Evolutionary conservation across 148 eudicot species (phyloP).

Genomic region (Pharnaceum exiguum): DNA sequence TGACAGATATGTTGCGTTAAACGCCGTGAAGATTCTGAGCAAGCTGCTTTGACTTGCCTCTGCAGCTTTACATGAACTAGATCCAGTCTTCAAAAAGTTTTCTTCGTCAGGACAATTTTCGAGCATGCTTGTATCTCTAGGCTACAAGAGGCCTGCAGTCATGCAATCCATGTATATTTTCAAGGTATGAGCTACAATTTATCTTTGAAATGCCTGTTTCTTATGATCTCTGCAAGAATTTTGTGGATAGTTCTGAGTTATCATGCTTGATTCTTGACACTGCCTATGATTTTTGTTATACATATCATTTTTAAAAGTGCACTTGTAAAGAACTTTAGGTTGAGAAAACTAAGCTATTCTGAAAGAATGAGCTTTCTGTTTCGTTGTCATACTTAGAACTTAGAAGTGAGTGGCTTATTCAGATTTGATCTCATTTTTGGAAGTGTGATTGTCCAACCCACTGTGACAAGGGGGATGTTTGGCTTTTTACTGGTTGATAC

Average conservation of each 20-base stretch:
- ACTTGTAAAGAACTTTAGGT: too few relatives aligned
- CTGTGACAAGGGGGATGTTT: too few relatives aligned
- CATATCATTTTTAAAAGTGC: too few relatives aligned
- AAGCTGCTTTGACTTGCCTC: constrained; percentile 10
- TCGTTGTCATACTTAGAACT: too few relatives aligned
- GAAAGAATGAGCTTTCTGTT: too few relatives aligned
- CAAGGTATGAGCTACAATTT: constrained; percentile 50
- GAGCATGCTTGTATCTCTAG: constrained; percentile 51
- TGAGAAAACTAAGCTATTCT: too few relatives aligned
- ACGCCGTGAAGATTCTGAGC: background rate
- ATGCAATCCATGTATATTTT: constrained; percentile 98
- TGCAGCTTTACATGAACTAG: constrained; percentile 78
- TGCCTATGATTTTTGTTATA: background rate
- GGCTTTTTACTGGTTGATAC: too few relatives aligned
- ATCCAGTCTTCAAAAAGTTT: constrained; percentile 71
- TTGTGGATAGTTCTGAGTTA: background rate
- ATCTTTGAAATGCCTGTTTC: background rate
- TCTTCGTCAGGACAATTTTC: constrained; percentile 60
- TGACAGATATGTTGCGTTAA: background rate
- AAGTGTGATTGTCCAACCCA: too few relatives aligned
- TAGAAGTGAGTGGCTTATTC: too few relatives aligned
- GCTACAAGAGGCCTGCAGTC: constrained; percentile 80
- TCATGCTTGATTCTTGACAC: background rate
- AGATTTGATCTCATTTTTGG: too few relatives aligned
- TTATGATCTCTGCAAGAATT: background rate